A percentile compares a stretch with the other conserved stretches of the same genome.
phyloP scores from a whole-genome alignment of 345 rosid species.

The Clarkia xantiana region DNA sequence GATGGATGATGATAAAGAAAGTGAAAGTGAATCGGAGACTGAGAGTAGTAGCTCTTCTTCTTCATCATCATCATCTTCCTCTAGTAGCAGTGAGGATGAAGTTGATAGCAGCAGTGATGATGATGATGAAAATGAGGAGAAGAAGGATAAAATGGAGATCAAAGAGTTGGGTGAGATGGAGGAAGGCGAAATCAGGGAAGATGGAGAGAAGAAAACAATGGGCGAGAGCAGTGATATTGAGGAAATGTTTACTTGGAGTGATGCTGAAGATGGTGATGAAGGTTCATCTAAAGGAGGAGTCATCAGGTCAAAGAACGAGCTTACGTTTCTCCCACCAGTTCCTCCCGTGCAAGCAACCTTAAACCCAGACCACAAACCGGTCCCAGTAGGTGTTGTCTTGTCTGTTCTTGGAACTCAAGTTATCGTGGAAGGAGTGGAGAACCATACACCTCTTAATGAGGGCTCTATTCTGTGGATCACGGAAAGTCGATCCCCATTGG shows the following conservation, averaged over 20 bases:
- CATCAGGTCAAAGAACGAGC: constrained; percentile 73
- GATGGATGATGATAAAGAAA: constrained; percentile 7
- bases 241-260: constrained; percentile 39
- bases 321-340: constrained; percentile 67
- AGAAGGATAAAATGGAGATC: background rate
- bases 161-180: constrained; percentile 10
- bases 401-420: constrained; percentile 75
- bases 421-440: constrained; percentile 69
- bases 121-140: background rate
- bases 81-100: constrained; percentile 13
- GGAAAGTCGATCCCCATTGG: constrained; percentile 46
- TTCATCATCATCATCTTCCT: constrained; percentile 20
- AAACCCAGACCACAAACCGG: constrained; percentile 49
- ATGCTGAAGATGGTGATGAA: constrained; percentile 31
- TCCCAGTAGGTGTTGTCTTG: constrained; percentile 71
- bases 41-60: constrained; percentile 31
- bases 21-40: constrained; percentile 17
- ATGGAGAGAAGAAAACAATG: constrained; percentile 8
- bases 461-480: constrained; percentile 86
- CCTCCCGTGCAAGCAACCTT: constrained; percentile 48
- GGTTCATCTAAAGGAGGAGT: constrained; percentile 36
- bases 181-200: constrained; percentile 15
- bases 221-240: constrained; percentile 25
- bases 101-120: background rate
- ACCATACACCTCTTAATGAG: constrained; percentile 73